Percentiles rank a stretch among this genome's conserved stretches.
Evolutionary conservation across 1,284 basidiomycete species (phyloP).

Genomic region (Heterobasidion annosum): DNA sequence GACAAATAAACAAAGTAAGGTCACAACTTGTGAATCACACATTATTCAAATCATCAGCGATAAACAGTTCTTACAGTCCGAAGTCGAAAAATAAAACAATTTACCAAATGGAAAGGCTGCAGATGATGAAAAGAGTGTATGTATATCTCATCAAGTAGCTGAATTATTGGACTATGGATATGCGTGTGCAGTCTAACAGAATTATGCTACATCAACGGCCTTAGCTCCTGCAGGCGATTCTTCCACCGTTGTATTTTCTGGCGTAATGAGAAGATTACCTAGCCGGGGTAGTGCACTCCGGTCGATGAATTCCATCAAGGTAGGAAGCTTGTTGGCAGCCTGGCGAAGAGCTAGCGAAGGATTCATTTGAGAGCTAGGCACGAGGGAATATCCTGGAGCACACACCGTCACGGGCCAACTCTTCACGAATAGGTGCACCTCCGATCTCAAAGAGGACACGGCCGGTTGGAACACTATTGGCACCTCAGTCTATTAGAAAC

Average conservation of each 20-base stretch:
- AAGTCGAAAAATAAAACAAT: no score
- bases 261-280: constrained; percentile 57
- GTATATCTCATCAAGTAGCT: no score
- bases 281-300: constrained; percentile 67
- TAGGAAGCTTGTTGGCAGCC: constrained; percentile 86
- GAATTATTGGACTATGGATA: no score
- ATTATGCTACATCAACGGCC: background rate
- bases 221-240: background rate
- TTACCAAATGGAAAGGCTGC: no score
- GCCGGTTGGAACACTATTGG: constrained; percentile 75
- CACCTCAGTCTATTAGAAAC: background rate
- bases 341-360: constrained; percentile 67
- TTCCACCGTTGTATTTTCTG: constrained; percentile 14
- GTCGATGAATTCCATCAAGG: constrained; percentile 84
- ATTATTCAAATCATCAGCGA: no score
- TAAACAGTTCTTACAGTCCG: no score
- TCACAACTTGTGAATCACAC: no score
- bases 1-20: no score
- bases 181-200: background rate
- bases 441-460: constrained; percentile 94
- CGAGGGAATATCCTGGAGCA: constrained; percentile 1
- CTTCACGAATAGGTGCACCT: constrained; percentile 83
- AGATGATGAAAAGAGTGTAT: no score
- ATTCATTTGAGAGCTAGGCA: background rate
- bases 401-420: constrained; percentile 88